Evolutionary conservation across 1,284 basidiomycete species (phyloP).

Genomic region (Boletus sp.): DNA sequence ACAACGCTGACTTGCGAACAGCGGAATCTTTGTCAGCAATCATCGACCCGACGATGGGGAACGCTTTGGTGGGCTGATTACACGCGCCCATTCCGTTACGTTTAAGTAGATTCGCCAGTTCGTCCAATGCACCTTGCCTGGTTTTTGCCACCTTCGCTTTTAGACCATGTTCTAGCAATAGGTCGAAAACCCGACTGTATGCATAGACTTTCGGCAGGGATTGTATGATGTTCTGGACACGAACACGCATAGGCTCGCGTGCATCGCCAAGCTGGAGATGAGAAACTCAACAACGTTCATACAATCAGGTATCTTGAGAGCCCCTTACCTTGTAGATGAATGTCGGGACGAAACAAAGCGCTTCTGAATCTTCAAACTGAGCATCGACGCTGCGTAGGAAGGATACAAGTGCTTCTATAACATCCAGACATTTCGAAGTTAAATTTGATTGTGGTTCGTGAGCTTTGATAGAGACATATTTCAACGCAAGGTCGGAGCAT

Average conservation of each 20-base stretch:
- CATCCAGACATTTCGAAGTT: constrained; percentile 85
- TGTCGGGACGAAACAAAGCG: constrained; percentile 86
- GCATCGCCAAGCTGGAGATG: constrained; percentile 71
- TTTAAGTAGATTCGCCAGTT: constrained; percentile 75
- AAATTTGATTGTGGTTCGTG: constrained; percentile 95
- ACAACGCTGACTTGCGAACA: constrained; percentile 82
- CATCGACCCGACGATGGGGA: constrained; percentile 76
- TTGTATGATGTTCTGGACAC: constrained; percentile 73
- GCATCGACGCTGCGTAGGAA: constrained; percentile 73
- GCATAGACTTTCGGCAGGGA: constrained; percentile 79
- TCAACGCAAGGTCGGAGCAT: constrained; percentile 90
- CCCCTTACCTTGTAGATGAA: constrained; percentile 81
- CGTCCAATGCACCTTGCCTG: constrained; percentile 82
- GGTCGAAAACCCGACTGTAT: constrained; percentile 86
- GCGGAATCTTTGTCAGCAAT: constrained; percentile 87
- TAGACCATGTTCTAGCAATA: constrained; percentile 83
- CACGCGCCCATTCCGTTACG: constrained; percentile 83
- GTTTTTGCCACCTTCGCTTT: constrained; percentile 90
- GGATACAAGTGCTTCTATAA: constrained; percentile 76
- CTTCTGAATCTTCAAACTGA: constrained; percentile 87
- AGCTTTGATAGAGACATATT: constrained; percentile 90
- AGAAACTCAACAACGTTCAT: constrained; percentile 4
- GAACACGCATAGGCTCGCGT: constrained; percentile 69
- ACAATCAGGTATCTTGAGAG: neutral
- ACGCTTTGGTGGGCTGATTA: constrained; percentile 72